These are phyloP conservation scores for Ascochyta rabiei DNA, from an alignment of 2,329 filamentous ascomycete species.

Conservation along the genomic window DNA sequence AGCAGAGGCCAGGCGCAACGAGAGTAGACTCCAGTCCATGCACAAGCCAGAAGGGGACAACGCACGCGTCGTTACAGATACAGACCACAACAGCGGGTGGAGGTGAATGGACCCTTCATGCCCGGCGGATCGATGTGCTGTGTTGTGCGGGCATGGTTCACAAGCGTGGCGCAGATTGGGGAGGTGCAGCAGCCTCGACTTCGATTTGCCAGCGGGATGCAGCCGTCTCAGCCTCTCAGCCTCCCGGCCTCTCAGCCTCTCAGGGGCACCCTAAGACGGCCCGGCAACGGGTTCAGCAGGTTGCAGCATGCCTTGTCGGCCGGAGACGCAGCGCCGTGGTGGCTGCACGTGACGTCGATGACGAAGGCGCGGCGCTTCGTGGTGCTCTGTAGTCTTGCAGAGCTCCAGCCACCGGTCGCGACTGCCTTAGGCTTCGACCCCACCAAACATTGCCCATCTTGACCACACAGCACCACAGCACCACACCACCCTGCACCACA, in stretches of 20 bases:
- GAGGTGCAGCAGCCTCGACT: conserved; percentile 13
- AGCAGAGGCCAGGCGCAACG: conserved; percentile 21
- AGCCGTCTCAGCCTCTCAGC: background rate
- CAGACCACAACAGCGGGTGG: conserved; percentile 14
- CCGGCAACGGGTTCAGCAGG: conserved; percentile 5
- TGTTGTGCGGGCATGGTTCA: conserved; percentile 16
- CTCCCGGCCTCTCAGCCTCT: too few relatives aligned
- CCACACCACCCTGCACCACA: background rate
- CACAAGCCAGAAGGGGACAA: conserved; percentile 8
- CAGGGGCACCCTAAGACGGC: conserved; percentile 13
- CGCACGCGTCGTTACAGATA: background rate
- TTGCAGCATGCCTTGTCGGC: background rate
- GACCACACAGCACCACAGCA: background rate
- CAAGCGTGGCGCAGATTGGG: conserved; percentile 19
- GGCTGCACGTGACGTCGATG: conserved; percentile 13
- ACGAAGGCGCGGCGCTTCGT: conserved; percentile 10
- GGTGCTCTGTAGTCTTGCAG: background rate
- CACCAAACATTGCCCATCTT: conserved; percentile 5
- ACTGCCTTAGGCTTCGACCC: conserved; percentile 16
- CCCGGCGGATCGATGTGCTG: conserved; percentile 12
- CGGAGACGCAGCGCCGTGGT: background rate
- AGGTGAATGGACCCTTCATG: conserved; percentile 17
- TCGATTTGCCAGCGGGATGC: conserved; percentile 8
- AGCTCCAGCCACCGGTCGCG: conserved; percentile 18
- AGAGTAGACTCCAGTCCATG: conserved; percentile 16